These are phyloP conservation scores for Hypomontagnella submonticulosa DNA, from an alignment of 495 filamentous ascomycete genomes.

Conservation along the genomic window DNA sequence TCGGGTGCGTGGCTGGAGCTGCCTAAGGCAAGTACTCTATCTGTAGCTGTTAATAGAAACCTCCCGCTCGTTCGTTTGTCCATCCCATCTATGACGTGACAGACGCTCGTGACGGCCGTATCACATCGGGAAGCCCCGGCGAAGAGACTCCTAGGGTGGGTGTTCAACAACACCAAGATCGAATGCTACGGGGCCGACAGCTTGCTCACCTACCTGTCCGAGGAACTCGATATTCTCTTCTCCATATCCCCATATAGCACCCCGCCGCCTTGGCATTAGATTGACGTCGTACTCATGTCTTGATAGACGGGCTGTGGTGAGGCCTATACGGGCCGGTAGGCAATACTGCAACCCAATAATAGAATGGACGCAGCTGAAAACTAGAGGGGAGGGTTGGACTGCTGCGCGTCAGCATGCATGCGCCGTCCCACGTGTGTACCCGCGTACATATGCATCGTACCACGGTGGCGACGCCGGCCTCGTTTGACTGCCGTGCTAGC, in stretches of 20 bases:
- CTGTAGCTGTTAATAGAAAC: background rate
- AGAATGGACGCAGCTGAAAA: conserved; percentile 35
- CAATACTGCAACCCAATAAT: conserved; percentile 31
- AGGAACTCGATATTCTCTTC: background rate
- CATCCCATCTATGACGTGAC: conserved; percentile 19
- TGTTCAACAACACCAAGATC: background rate
- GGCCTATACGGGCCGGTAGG: conserved; percentile 9
- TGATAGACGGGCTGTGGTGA: conserved; percentile 2
- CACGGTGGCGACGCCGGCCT: conserved; percentile 20
- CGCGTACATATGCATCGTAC: conserved; percentile 22
- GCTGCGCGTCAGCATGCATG: conserved; percentile 26
- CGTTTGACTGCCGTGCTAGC: conserved; percentile 9
- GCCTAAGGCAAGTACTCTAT: background rate
- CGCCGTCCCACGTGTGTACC: conserved; percentile 30
- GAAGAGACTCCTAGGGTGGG: background rate
- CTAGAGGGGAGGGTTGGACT: conserved; percentile 22
- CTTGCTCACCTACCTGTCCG: background rate
- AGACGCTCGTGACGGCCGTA: conserved; percentile 6
- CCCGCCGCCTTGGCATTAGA: conserved; percentile 23
- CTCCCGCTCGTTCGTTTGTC: conserved; percentile 2
- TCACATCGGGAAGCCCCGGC: conserved; percentile 20
- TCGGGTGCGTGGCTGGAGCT: conserved; percentile 10
- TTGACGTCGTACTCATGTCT: conserved; percentile 24
- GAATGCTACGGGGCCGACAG: too few relatives aligned
- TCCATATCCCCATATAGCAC: conserved; percentile 8